phyloP scores from a whole-genome alignment of 2,329 filamentous ascomycete genomes.

The Colletotrichum shisoi region DNA sequence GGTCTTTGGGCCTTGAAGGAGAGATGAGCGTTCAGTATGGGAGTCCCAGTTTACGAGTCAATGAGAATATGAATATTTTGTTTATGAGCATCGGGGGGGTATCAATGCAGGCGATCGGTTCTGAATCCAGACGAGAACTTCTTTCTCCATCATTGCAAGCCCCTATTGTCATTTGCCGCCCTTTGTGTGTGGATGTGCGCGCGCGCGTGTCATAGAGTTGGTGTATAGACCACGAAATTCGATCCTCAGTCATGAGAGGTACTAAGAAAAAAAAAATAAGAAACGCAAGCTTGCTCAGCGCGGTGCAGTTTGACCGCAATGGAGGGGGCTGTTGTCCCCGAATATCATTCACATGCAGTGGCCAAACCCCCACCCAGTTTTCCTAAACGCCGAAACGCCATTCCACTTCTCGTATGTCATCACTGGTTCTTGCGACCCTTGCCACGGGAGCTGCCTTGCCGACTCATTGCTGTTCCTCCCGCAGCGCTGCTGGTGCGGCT shows the following conservation, averaged over 20 bases:
- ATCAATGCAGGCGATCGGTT: conserved; percentile 27
- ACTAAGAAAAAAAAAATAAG: background rate
- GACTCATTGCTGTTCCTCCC: conserved; percentile 65
- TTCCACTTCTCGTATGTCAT: conserved; percentile 25
- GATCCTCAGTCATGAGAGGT: conserved; percentile 18
- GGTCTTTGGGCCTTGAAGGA: conserved; percentile 72
- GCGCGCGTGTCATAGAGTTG: conserved; percentile 2
- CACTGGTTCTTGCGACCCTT: conserved; percentile 51
- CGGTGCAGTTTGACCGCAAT: conserved; percentile 16
- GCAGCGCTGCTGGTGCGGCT: conserved; percentile 62
- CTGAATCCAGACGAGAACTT: background rate
- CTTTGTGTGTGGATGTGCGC: background rate
- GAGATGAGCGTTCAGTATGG: background rate
- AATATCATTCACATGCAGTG: conserved; percentile 5
- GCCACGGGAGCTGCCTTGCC: conserved; percentile 62
- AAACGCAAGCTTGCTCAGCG: conserved; percentile 23
- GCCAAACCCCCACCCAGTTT: conserved; percentile 6
- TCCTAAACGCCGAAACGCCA: conserved; percentile 34
- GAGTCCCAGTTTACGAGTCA: conserved; percentile 9
- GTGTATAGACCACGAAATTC: conserved; percentile 20
- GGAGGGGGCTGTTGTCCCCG: conserved; percentile 14
- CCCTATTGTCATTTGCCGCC: conserved; percentile 17
- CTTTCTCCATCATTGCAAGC: conserved; percentile 17
- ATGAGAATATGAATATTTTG: conserved; percentile 30
- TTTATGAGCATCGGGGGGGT: conserved; percentile 31